phyloP scores from a whole-genome alignment of 495 filamentous ascomycete genomes.

The Daldinia grandis region DNA sequence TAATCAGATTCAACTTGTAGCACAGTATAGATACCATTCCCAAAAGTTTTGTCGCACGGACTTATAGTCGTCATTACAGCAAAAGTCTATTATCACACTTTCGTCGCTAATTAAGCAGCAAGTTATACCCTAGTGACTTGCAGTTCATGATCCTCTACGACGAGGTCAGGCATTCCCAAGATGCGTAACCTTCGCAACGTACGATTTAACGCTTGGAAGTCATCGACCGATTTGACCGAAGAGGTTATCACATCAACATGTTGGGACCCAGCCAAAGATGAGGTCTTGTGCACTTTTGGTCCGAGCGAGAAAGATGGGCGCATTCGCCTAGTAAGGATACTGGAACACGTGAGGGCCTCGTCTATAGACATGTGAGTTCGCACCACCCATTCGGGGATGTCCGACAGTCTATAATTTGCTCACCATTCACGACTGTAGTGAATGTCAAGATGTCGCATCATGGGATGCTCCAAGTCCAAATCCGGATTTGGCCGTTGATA shows the following conservation, averaged over 20 bases:
- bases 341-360: constrained; percentile 47
- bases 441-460: constrained; percentile 69
- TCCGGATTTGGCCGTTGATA: constrained; percentile 73
- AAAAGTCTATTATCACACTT: constrained; percentile 28
- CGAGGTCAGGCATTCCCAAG: constrained; percentile 35
- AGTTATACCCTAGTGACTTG: background rate
- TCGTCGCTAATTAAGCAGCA: background rate
- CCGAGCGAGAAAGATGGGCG: constrained; percentile 67
- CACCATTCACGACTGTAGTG: constrained; percentile 28
- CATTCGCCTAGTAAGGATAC: constrained; percentile 71
- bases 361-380: constrained; percentile 56
- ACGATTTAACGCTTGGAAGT: constrained; percentile 66
- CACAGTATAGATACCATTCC: constrained; percentile 18
- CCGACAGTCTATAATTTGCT: constrained; percentile 20
- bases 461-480: constrained; percentile 85
- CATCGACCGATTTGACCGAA: constrained; percentile 50
- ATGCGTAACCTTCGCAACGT: constrained; percentile 87
- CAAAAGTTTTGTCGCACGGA: constrained; percentile 36
- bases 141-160: constrained; percentile 3
- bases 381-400: constrained; percentile 28
- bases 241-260: constrained; percentile 70
- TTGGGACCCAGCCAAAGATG: constrained; percentile 79
- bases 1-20: constrained; percentile 6
- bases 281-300: constrained; percentile 77
- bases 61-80: constrained; percentile 23